Conservation (phyloP, 2,329 filamentous ascomycete genomes). For the Fusarium proliferatum region DNA sequence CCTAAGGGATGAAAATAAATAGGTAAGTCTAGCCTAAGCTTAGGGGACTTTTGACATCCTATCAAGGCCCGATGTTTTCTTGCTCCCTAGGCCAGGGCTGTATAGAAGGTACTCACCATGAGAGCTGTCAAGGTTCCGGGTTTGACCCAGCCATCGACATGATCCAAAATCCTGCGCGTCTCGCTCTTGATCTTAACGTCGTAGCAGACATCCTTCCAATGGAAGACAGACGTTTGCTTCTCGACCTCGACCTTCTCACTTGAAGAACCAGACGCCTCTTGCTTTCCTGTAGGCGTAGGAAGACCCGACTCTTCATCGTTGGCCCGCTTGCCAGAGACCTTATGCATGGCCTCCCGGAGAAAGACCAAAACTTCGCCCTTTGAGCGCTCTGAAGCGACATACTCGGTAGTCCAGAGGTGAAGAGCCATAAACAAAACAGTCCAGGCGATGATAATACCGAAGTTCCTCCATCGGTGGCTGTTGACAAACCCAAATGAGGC, state of each 20-base stretch:
- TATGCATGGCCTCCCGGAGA: conserved; percentile 12
- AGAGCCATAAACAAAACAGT: conserved; percentile 25
- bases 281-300: neutral
- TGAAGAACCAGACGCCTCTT: neutral
- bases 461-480: conserved; percentile 31
- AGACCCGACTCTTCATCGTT: conserved; percentile 2
- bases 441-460: conserved; percentile 28
- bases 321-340: neutral
- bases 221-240: conserved; percentile 61
- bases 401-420: conserved; percentile 24
- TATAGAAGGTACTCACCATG: conserved; percentile 61
- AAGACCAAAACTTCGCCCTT: conserved; percentile 36
- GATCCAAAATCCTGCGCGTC: conserved; percentile 70
- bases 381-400: conserved; percentile 29
- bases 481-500: conserved; percentile 21
- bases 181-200: conserved; percentile 76
- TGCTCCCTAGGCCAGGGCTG: neutral
- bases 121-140: conserved; percentile 76
- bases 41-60: too few species aligned
- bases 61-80: too few species aligned
- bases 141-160: conserved; percentile 79
- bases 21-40: too few species aligned
- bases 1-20: too few species aligned
- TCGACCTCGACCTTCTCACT: conserved; percentile 4
- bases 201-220: conserved; percentile 77